Evolutionary conservation across 495 filamentous ascomycete genomes (phyloP).

Genomic region (Podospora comata): DNA sequence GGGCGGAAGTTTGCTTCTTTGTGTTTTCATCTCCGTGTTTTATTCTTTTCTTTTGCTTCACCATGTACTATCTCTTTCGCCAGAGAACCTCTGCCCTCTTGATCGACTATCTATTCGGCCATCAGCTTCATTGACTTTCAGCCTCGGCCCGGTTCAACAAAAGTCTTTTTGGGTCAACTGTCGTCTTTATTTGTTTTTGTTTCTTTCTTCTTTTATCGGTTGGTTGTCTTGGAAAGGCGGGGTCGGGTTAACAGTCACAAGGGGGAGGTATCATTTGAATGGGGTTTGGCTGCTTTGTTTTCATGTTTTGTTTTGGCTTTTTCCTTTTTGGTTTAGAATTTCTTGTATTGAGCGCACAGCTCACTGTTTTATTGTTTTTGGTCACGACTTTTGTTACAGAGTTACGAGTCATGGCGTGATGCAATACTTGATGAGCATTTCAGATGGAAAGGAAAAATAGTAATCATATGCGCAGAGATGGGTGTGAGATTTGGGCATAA

Average conservation of each 20-base stretch:
- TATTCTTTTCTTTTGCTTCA: not conserved
- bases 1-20: not conserved
- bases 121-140: not conserved
- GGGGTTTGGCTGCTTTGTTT: not conserved
- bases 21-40: constrained; percentile 1
- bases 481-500: not conserved
- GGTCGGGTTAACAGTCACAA: not conserved
- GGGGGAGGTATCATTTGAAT: not conserved
- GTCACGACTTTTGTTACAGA: not conserved
- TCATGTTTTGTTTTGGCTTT: not conserved
- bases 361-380: not conserved
- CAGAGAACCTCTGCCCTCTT: not conserved
- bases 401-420: not conserved
- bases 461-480: not conserved
- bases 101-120: not conserved
- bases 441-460: not conserved
- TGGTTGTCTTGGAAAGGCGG: not conserved
- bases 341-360: not conserved
- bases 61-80: not conserved
- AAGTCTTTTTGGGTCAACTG: not conserved
- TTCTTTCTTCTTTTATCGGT: not conserved
- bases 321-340: not conserved
- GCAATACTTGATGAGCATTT: not conserved
- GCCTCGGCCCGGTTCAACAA: not conserved
- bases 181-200: not conserved